Evolutionary conservation across 164 flowering plant genomes (phyloP), one percentile per base, ranked within the genome.

Genomic region (Buxus sempervirens): DNA sequence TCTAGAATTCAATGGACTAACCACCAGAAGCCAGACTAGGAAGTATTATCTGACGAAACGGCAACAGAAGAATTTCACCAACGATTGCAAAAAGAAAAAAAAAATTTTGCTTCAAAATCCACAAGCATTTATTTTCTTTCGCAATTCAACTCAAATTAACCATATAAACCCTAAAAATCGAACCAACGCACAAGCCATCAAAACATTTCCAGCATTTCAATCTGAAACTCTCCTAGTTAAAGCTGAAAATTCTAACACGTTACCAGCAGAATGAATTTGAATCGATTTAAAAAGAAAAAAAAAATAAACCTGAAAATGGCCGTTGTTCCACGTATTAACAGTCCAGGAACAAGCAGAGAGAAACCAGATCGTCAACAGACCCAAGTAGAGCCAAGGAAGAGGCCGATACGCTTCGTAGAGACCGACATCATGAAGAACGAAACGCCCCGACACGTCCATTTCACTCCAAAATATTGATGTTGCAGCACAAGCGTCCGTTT

Each of bases 341-440:
- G 90, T 77, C 98, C 98, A 94, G 18, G 81, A 86, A 60, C 75
- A 79, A 49, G 88, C 86, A 25, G 87, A 84, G 64, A 86, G 54
- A 38, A 80, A 61, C 97, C 97, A 94, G 67, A 94, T 76, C 15
- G 74, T 68, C 36, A 81, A 71, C 74, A 91, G 83, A 56, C 80
- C 77, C 57, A 90, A 70, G 85, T 91, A 91, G 36, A 94, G 71
- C 19, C 83, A 78, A 49, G 98, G 91, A 0, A 91, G 84, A 19
- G 85, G 82, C 74, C 92, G 80, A 79, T 83, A 91, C 26, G 90
- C 79, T 62, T 83, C 91, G 70, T 85, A 85, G 13, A 88, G 24
- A 0, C 74, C 81, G 49, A 51, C 13, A 49, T 54, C 62, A 61
- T 65, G n/a, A 55, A 57, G 63, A 5, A 72, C 74, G 49, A 65